Conservation (phyloP, 2,329 filamentous ascomycete species). For the Sclerotinia nivalis region DNA sequence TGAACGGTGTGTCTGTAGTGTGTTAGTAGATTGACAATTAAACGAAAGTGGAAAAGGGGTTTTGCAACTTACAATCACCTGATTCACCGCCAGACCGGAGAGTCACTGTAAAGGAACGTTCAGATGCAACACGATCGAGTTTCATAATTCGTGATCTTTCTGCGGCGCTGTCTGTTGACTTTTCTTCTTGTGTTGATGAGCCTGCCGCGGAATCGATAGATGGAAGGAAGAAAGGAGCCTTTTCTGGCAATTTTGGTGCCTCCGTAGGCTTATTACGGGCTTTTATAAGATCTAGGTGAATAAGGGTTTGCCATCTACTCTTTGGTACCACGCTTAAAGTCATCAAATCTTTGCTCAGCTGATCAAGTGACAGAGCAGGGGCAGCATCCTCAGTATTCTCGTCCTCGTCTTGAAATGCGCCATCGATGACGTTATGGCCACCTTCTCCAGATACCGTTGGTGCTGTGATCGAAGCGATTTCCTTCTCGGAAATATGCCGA, state of each 20-base stretch:
- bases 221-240: conserved; percentile 93
- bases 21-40: conserved; percentile 27
- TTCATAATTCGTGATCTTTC: conserved; percentile 69
- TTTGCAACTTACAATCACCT: conserved; percentile 58
- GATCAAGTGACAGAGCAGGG: conserved; percentile 63
- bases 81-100: conserved; percentile 55
- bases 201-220: conserved; percentile 51
- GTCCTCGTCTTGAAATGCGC: conserved; percentile 64
- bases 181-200: conserved; percentile 34
- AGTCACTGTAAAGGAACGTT: conserved; percentile 60
- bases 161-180: conserved; percentile 41
- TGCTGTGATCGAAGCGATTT: conserved; percentile 63
- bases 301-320: conserved; percentile 88
- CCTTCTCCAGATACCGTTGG: conserved; percentile 84
- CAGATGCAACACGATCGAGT: conserved; percentile 58
- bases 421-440: conserved; percentile 72
- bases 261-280: conserved; percentile 93
- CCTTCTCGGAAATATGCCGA: conserved; percentile 76
- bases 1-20: conserved; percentile 60
- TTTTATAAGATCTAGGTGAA: conserved; percentile 87
- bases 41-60: background rate
- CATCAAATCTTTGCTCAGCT: conserved; percentile 79
- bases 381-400: conserved; percentile 55
- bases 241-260: conserved; percentile 86
- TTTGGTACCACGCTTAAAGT: conserved; percentile 88